phyloP scores from a whole-genome alignment of 106 monocot genomes.

The Agapanthus africanus region DNA sequence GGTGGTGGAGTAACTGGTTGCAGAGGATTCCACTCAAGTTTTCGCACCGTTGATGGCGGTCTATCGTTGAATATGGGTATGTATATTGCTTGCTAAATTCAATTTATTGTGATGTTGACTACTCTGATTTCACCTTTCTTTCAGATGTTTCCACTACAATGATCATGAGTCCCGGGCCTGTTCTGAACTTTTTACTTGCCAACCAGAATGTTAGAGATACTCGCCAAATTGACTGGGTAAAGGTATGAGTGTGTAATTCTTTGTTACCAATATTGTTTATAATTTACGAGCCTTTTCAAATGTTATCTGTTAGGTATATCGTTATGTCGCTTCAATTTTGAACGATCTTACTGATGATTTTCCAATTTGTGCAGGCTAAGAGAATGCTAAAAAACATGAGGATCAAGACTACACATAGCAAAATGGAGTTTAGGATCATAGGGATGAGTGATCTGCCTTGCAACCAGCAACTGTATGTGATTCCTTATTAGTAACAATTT shows the following conservation, averaged over 20 bases:
- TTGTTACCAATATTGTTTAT: too few species aligned
- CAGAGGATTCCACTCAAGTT: slow-evolving; percentile 86
- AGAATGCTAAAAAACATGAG: slow-evolving; percentile 76
- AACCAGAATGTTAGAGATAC: slow-evolving; percentile 60
- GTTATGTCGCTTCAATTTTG: too few species aligned
- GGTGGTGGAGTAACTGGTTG: slow-evolving; percentile 82
- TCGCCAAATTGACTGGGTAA: slow-evolving; percentile 55
- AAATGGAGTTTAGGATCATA: slow-evolving; percentile 68
- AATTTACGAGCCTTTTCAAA: too few species aligned
- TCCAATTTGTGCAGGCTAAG: slow-evolving; percentile 46
- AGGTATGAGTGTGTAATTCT: slow-evolving; percentile 55
- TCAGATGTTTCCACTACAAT: slow-evolving; percentile 81
- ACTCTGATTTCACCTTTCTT: too few species aligned
- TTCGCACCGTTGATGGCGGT: slow-evolving; percentile 33
- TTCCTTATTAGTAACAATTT: neutral
- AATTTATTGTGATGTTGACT: too few species aligned
- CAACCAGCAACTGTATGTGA: slow-evolving; percentile 52
- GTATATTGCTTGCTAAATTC: too few species aligned
- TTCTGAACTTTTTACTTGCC: slow-evolving; percentile 51
- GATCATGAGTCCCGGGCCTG: slow-evolving; percentile 72
- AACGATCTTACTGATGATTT: too few species aligned
- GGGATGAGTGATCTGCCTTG: slow-evolving; percentile 82
- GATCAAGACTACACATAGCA: slow-evolving; percentile 31
- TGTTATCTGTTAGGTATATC: too few species aligned
- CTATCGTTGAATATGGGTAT: slow-evolving; percentile 67